Evolutionary conservation across 441 rosid genomes (phyloP).

Genomic region (Croton laevigatus): DNA sequence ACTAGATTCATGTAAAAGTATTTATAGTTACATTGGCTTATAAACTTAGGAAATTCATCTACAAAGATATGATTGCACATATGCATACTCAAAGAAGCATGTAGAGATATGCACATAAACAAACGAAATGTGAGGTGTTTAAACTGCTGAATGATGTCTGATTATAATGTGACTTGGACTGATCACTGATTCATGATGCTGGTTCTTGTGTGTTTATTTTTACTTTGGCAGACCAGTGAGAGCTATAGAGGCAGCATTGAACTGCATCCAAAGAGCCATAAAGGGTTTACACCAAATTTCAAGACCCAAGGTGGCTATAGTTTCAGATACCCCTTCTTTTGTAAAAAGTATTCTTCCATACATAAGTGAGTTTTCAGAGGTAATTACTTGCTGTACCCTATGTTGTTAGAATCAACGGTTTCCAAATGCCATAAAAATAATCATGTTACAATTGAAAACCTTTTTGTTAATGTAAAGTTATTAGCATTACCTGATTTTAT

Average conservation of each 20-base stretch:
- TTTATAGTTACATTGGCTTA: background rate
- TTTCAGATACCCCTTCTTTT: constrained; percentile 83
- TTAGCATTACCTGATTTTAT: background rate
- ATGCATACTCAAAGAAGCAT: background rate
- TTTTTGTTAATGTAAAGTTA: background rate
- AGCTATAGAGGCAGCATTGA: constrained; percentile 64
- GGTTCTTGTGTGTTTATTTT: constrained; percentile 17
- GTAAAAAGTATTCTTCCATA: constrained; percentile 42
- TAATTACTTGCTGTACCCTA: constrained; percentile 25
- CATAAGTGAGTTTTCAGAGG: constrained; percentile 75
- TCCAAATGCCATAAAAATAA: background rate
- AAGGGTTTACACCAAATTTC: constrained; percentile 32
- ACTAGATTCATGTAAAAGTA: background rate
- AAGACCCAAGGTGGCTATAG: constrained; percentile 66
- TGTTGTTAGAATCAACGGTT: constrained; percentile 7
- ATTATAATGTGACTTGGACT: constrained; percentile 9
- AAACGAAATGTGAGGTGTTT: background rate
- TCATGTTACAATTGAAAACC: background rate
- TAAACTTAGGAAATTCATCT: background rate
- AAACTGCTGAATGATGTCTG: background rate
- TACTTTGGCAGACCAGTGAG: constrained; percentile 60
- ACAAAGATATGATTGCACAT: background rate
- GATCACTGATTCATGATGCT: constrained; percentile 19
- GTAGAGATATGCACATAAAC: background rate
- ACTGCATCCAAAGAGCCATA: constrained; percentile 58